Evolutionary conservation across 371 early-diverging fungal species (phyloP).

Genomic region (Sporodiniella umbellata): DNA sequence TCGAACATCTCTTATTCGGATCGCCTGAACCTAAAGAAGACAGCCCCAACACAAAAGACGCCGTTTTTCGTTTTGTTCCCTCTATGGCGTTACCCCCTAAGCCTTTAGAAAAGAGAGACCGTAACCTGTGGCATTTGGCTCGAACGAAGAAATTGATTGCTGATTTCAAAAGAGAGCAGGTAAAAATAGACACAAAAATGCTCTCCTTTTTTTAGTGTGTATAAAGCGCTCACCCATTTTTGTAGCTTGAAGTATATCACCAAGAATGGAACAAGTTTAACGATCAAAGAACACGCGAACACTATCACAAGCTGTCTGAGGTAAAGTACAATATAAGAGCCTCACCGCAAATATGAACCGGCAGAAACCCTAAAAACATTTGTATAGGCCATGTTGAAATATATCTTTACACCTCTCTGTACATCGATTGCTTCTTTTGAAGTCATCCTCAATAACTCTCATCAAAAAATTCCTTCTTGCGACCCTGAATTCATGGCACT

Average conservation of each 20-base stretch:
- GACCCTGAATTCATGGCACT: background rate
- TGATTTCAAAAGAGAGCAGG: conserved; percentile 21
- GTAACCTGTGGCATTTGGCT: conserved; percentile 15
- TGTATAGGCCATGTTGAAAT: conserved; percentile 69
- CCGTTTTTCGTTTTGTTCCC: conserved; percentile 1
- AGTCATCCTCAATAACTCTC: conserved; percentile 20
- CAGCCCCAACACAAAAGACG: background rate
- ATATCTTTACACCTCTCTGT: conserved; percentile 66
- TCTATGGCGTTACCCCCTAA: conserved; percentile 11
- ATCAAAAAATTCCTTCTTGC: background rate
- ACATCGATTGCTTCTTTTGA: conserved; percentile 38
- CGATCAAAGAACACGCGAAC: conserved; percentile 8
- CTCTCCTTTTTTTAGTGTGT: too few species aligned
- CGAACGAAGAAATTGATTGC: conserved; percentile 11
- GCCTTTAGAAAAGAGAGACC: conserved; percentile 5
- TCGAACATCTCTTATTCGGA: too few species aligned
- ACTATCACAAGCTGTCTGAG: conserved; percentile 11
- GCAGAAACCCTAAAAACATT: too few species aligned
- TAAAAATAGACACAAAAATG: too few species aligned
- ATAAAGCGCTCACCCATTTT: too few species aligned
- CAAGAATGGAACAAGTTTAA: conserved; percentile 15
- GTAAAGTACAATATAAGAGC: conserved; percentile 2
- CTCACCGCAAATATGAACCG: conserved; percentile 27
- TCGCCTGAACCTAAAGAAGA: background rate
- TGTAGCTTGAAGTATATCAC: conserved; percentile 6